Conservation (phyloP, 1,284 basidiomycete genomes). For the Erythrobasidium hasegawianum region DNA sequence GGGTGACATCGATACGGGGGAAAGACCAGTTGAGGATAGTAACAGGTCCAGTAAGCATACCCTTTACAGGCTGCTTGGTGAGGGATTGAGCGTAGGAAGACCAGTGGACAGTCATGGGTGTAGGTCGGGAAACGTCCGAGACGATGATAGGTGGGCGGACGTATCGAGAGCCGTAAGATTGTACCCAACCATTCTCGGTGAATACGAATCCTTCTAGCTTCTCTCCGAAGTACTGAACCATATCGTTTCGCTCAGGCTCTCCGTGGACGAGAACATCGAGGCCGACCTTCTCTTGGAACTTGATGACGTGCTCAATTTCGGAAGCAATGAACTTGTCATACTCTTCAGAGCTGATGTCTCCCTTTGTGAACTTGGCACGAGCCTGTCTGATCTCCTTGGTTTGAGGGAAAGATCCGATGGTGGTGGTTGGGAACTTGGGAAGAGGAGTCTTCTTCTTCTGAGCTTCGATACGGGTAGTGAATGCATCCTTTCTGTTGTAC, state of each 20-base stretch:
- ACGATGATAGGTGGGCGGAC: conserved; percentile 99
- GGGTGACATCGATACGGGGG: conserved; percentile 96
- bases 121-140: conserved; percentile 91
- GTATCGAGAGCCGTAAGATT: conserved; percentile 96
- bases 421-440: conserved; percentile 97
- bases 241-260: conserved; percentile 65
- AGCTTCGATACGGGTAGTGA: conserved; percentile 79
- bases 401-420: conserved; percentile 99
- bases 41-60: conserved; percentile 91
- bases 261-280: conserved; percentile 98
- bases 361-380: conserved; percentile 91
- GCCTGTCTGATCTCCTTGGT: conserved; percentile 98
- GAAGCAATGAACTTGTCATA: conserved; percentile 99
- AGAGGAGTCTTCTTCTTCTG: conserved; percentile 87
- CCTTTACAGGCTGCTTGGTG: conserved; percentile 95
- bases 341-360: conserved; percentile 77
- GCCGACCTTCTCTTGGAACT: conserved; percentile 93
- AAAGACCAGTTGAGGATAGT: conserved; percentile 84
- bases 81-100: conserved; percentile 94
- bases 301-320: conserved; percentile 90
- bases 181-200: conserved; percentile 98
- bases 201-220: conserved; percentile 93
- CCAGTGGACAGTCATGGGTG: conserved; percentile 96
- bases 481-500: conserved; percentile 86
- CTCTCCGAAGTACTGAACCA: conserved; percentile 87